phyloP scores from a whole-genome alignment of 2,329 filamentous ascomycete genomes.

The Colletotrichum sublineola region DNA sequence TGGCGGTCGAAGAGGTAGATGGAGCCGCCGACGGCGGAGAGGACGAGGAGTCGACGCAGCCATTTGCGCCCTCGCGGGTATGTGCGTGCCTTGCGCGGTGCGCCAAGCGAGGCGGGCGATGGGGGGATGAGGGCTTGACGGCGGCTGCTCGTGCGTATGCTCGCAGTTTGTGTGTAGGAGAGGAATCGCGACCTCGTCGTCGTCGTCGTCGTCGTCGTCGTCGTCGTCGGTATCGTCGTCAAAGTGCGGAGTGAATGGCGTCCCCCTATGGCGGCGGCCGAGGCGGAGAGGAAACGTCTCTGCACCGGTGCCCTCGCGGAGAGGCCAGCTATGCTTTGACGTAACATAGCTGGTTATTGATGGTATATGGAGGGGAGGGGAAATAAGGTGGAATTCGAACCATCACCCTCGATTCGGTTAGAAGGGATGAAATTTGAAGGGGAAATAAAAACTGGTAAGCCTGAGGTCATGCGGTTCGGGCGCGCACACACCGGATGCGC shows the following conservation, averaged over 20 bases:
- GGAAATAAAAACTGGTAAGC: neutral
- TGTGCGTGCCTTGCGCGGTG: constrained; percentile 76
- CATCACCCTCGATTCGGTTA: constrained; percentile 20
- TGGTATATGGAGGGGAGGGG: constrained; percentile 1
- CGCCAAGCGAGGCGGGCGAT: constrained; percentile 82
- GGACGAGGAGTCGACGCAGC: constrained; percentile 78
- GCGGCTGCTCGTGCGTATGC: constrained; percentile 48
- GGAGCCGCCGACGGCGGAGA: constrained; percentile 70
- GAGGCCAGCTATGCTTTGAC: constrained; percentile 47
- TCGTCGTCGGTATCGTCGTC: neutral
- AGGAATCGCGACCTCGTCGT: constrained; percentile 18
- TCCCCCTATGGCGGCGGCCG: constrained; percentile 18
- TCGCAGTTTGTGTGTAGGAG: neutral
- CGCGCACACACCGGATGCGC: constrained; percentile 16
- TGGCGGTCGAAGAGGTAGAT: constrained; percentile 79
- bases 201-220: constrained; percentile 2
- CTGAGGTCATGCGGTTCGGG: constrained; percentile 18
- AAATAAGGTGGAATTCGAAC: constrained; percentile 2
- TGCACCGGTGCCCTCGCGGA: constrained; percentile 42
- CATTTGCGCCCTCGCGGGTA: constrained; percentile 80
- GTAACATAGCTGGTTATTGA: constrained; percentile 46
- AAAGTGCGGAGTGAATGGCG: constrained; percentile 21
- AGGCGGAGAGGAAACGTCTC: constrained; percentile 30
- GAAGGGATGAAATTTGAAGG: neutral
- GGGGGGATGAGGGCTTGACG: constrained; percentile 81